These are phyloP conservation scores for Dactylellina sp. DNA, from an alignment of 2,329 filamentous ascomycete species.

Conservation along the genomic window DNA sequence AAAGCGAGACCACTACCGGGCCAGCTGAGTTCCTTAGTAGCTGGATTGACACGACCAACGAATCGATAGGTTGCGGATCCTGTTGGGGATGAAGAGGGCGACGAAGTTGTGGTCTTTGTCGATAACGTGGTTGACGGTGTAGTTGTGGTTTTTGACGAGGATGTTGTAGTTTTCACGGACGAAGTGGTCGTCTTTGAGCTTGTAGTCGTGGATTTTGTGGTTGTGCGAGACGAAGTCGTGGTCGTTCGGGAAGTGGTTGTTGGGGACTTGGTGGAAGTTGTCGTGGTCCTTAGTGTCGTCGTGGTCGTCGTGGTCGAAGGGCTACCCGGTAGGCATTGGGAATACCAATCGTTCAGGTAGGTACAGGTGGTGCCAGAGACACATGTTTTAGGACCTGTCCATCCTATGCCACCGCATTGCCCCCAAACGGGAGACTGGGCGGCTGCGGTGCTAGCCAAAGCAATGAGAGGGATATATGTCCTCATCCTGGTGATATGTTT, in stretches of 20 bases:
- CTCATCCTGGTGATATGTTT: neutral
- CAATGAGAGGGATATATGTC: conserved; percentile 14
- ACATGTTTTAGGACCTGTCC: conserved; percentile 63
- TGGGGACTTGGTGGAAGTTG: conserved; percentile 11
- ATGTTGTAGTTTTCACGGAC: neutral
- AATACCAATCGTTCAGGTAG: conserved; percentile 64
- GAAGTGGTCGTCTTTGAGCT: neutral
- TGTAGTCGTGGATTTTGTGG: neutral
- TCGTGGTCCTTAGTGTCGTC: neutral
- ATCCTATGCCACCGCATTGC: conserved; percentile 57
- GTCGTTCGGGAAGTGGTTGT: conserved; percentile 5
- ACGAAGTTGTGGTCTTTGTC: conserved; percentile 3
- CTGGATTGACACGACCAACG: conserved; percentile 65
- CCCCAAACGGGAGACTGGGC: conserved; percentile 22
- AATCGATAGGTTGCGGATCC: conserved; percentile 58
- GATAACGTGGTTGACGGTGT: neutral
- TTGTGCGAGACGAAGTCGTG: conserved; percentile 1
- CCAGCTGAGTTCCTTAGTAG: conserved; percentile 66
- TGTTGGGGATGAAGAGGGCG: conserved; percentile 10
- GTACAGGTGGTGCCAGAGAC: conserved; percentile 64
- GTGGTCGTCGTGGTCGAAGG: neutral
- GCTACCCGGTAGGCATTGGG: conserved; percentile 63
- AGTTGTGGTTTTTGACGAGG: neutral
- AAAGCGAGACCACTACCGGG: conserved; percentile 65
- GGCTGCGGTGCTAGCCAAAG: conserved; percentile 14